Percentiles rank a stretch among this genome's conserved stretches.
Evolutionary conservation across 768 basidiomycete species (phyloP).

Genomic region (Macrolepiota fuliginosa): DNA sequence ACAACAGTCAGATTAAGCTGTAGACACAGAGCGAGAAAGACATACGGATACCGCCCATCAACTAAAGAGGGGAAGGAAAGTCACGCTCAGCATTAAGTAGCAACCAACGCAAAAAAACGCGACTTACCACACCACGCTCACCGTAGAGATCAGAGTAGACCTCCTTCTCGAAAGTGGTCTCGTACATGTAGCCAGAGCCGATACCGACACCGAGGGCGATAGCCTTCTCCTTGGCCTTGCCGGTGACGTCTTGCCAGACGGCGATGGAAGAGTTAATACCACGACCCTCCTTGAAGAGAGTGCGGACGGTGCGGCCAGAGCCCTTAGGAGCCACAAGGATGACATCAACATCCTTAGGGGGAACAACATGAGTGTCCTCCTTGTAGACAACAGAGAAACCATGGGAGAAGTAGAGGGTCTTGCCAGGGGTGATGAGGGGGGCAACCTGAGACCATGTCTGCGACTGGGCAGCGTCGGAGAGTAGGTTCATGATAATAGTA

Average conservation of each 20-base stretch:
- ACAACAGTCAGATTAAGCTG: conserved; percentile 6
- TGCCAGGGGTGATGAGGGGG: conserved; percentile 98
- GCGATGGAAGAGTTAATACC: conserved; percentile 96
- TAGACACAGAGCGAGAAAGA: conserved; percentile 16
- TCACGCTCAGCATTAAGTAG: conserved; percentile 10
- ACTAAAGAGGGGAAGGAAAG: conserved; percentile 38
- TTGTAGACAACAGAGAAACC: conserved; percentile 99
- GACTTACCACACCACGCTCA: conserved; percentile 96
- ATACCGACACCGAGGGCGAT: conserved; percentile 91
- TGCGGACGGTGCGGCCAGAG: conserved; percentile 97
- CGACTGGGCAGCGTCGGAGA: conserved; percentile 99
- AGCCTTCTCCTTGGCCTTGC: conserved; percentile 97
- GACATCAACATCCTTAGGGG: conserved; percentile 93
- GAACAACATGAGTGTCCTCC: conserved; percentile 92
- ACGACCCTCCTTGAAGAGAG: conserved; percentile 99
- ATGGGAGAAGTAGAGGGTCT: conserved; percentile 99
- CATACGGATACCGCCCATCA: conserved; percentile 96
- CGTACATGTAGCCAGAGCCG: conserved; percentile 97
- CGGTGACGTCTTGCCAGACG: conserved; percentile 96
- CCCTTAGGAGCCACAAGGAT: conserved; percentile 99
- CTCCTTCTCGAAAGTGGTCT: conserved; percentile 99
- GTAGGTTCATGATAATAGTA: conserved; percentile 99
- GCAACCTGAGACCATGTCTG: conserved; percentile 88
- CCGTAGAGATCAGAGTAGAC: conserved; percentile 99
- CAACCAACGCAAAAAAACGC: not conserved